Evolutionary conservation across 352 stramenopile genomes (phyloP).

Genomic region (Globisporangium viniferum): DNA sequence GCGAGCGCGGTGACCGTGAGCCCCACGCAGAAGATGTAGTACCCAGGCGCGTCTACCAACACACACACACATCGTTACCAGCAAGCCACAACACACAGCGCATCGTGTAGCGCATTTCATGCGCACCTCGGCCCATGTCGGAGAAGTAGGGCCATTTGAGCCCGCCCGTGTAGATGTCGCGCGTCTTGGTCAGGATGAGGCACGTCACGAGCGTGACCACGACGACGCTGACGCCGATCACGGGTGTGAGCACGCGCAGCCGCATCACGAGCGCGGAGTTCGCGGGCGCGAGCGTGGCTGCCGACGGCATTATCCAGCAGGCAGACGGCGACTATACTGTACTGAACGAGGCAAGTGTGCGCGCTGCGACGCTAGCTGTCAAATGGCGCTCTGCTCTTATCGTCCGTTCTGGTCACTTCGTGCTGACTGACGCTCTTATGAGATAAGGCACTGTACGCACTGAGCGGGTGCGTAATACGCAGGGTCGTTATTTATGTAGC

Average conservation of each 20-base stretch:
- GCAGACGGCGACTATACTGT: too few relatives aligned
- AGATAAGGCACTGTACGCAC: too few relatives aligned
- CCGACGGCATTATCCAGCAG: not conserved
- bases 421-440: too few relatives aligned
- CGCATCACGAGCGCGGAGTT: not conserved
- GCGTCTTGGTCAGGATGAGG: conserved; percentile 44
- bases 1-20: conserved; percentile 42
- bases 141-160: conserved; percentile 71
- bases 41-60: conserved; percentile 38
- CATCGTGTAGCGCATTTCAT: not conserved
- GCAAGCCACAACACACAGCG: not conserved
- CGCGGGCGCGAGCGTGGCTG: not conserved
- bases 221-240: conserved; percentile 34
- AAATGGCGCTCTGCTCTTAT: too few relatives aligned
- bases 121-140: conserved; percentile 49
- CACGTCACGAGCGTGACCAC: conserved; percentile 53
- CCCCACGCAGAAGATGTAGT: conserved; percentile 60
- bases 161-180: conserved; percentile 48
- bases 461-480: too few relatives aligned
- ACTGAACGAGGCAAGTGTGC: too few relatives aligned
- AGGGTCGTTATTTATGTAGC: too few relatives aligned
- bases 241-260: conserved; percentile 20
- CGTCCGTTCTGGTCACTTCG: too few relatives aligned
- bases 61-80: not conserved
- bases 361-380: too few relatives aligned